Evolutionary conservation across 805 yeast genomes (phyloP).

Genomic region (Saturnispora halmiae): DNA sequence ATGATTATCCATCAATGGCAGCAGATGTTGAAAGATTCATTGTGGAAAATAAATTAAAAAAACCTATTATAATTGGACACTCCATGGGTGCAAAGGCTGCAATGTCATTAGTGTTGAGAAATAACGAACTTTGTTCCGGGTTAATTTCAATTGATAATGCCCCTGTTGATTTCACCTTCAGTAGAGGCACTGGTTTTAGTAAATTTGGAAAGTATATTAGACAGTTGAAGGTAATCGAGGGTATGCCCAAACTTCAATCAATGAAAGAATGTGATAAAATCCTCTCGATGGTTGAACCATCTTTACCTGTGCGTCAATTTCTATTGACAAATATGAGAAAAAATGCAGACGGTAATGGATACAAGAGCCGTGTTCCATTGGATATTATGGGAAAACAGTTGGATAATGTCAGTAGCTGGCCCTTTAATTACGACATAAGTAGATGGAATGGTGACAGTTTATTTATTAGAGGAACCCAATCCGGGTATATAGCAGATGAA

Average conservation of each 20-base stretch:
- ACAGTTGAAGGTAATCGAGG: constrained; percentile 51
- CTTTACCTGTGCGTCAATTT: constrained; percentile 60
- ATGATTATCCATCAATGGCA: constrained; percentile 74
- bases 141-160: constrained; percentile 83
- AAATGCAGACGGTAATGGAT: constrained; percentile 26
- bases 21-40: constrained; percentile 79
- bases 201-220: constrained; percentile 60
- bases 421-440: constrained; percentile 44
- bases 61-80: constrained; percentile 66
- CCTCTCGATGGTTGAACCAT: constrained; percentile 53
- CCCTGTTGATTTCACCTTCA: constrained; percentile 54
- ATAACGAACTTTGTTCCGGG: constrained; percentile 51
- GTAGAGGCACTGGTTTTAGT: constrained; percentile 30
- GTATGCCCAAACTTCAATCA: constrained; percentile 34
- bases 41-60: constrained; percentile 32
- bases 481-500: constrained; percentile 78
- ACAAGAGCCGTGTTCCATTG: constrained; percentile 57
- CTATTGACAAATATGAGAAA: constrained; percentile 58
- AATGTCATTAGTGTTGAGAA: constrained; percentile 72
- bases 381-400: constrained; percentile 57
- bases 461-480: constrained; percentile 70
- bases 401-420: constrained; percentile 68
- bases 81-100: constrained; percentile 94
- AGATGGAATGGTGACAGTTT: constrained; percentile 66
- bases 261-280: constrained; percentile 61